Evolutionary conservation across 2,329 filamentous ascomycete species (phyloP).

Genomic region (Nemania abortiva): DNA sequence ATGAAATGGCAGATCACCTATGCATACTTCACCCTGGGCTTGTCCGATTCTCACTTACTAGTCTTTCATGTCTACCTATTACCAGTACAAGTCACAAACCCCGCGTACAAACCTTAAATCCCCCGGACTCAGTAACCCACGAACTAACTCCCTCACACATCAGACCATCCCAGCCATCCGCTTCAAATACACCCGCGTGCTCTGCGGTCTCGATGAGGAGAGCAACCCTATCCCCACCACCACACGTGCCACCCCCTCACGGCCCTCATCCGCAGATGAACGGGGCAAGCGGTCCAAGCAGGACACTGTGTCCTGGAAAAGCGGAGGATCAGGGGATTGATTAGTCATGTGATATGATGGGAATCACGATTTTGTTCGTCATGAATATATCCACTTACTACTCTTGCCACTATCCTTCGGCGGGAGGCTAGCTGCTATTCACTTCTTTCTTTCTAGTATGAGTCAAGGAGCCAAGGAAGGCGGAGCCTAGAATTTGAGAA

Average conservation of each 20-base stretch:
- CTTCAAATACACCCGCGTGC: conserved; percentile 66
- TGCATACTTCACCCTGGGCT: no score
- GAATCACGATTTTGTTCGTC: neutral
- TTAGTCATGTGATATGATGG: neutral
- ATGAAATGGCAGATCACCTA: no score
- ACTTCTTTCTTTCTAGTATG: neutral
- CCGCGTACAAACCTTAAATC: neutral
- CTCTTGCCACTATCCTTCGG: neutral
- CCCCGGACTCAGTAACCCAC: no score
- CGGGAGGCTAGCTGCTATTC: neutral
- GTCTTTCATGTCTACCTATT: no score
- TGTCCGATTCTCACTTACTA: no score
- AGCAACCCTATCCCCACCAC: neutral
- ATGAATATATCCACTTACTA: neutral
- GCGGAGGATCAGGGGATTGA: neutral
- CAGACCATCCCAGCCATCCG: conserved; percentile 69
- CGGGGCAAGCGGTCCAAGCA: conserved; percentile 22
- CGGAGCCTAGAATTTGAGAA: neutral
- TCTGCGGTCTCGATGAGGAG: conserved; percentile 64
- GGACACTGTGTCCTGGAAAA: neutral
- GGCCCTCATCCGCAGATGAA: neutral
- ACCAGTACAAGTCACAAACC: no score
- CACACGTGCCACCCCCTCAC: neutral
- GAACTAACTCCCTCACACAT: neutral
- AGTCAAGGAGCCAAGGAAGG: neutral